Evolutionary conservation across 2,329 filamentous ascomycete species (phyloP).

Genomic region (Cladosporium sp.): DNA sequence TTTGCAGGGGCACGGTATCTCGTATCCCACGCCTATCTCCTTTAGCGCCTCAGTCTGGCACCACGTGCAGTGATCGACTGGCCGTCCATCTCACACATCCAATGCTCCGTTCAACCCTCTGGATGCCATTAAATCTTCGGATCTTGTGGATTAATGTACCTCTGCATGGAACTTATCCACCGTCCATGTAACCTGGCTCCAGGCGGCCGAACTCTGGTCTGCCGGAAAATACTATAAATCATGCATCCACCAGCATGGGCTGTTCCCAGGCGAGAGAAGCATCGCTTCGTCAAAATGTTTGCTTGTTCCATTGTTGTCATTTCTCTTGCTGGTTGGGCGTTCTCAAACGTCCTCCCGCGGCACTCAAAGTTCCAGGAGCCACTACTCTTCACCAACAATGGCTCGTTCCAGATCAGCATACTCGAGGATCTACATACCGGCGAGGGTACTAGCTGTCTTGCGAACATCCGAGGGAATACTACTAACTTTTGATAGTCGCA

Average conservation of each 20-base stretch:
- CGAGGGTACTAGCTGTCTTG: constrained; percentile 48
- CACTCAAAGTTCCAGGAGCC: constrained; percentile 1
- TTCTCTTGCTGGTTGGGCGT: neutral
- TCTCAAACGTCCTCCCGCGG: neutral
- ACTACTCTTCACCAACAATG: constrained; percentile 36
- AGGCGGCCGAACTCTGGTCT: neutral
- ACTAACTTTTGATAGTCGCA: constrained; percentile 23
- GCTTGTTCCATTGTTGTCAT: neutral
- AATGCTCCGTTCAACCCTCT: neutral
- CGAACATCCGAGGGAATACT: neutral
- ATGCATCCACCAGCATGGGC: constrained; percentile 5
- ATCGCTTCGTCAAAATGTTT: constrained; percentile 10
- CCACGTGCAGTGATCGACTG: constrained; percentile 4
- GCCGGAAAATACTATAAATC: neutral
- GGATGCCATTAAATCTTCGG: neutral
- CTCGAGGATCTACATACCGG: constrained; percentile 74
- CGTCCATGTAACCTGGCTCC: neutral
- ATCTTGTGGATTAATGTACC: neutral
- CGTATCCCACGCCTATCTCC: neutral
- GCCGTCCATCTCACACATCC: neutral
- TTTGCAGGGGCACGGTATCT: neutral
- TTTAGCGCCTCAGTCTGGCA: neutral
- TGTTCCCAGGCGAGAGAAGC: constrained; percentile 8
- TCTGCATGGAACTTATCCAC: neutral
- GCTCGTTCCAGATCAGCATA: constrained; percentile 56